A percentile compares a stretch with the other conserved stretches of the same genome.
Conservation (phyloP, 2,329 filamentous ascomycete genomes). For the Ascochyta rabiei region DNA sequence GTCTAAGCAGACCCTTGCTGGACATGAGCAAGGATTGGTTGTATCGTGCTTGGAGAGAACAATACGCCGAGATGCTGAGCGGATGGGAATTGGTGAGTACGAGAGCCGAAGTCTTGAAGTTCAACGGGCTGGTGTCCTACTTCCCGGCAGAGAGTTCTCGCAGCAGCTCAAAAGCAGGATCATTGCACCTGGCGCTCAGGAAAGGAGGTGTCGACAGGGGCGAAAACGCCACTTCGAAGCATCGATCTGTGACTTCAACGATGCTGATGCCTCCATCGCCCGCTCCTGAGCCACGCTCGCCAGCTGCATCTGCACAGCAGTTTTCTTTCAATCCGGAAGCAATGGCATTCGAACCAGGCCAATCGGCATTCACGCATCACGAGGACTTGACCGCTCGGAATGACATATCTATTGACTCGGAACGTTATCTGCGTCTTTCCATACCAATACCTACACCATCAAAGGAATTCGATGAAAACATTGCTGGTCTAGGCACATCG, state of each 20-base stretch:
- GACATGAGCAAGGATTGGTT: constrained; percentile 55
- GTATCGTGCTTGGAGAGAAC: constrained; percentile 60
- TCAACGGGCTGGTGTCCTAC: constrained; percentile 53
- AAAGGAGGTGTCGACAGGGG: constrained; percentile 18
- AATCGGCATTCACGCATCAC: constrained; percentile 17
- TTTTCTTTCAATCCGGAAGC: constrained; percentile 48
- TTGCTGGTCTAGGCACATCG: constrained; percentile 25
- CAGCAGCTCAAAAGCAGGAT: constrained; percentile 34
- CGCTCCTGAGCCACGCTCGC: constrained; percentile 28
- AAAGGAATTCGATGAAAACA: constrained; percentile 26
- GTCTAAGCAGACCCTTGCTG: constrained; percentile 55
- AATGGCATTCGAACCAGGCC: constrained; percentile 40
- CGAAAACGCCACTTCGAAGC: constrained; percentile 17
- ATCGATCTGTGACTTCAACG: constrained; percentile 32
- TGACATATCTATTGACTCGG: constrained; percentile 26
- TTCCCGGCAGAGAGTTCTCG: constrained; percentile 31
- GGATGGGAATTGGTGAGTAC: constrained; percentile 63
- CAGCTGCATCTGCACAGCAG: constrained; percentile 32
- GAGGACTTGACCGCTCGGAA: constrained; percentile 24
- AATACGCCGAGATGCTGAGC: constrained; percentile 65
- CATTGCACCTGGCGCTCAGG: constrained; percentile 34
- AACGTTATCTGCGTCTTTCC: constrained; percentile 41
- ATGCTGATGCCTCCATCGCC: constrained; percentile 32
- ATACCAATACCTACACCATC: constrained; percentile 32
- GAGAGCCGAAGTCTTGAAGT: constrained; percentile 64